Conservation (phyloP, 768 basidiomycete species). For the Psilocybe cubensis region DNA sequence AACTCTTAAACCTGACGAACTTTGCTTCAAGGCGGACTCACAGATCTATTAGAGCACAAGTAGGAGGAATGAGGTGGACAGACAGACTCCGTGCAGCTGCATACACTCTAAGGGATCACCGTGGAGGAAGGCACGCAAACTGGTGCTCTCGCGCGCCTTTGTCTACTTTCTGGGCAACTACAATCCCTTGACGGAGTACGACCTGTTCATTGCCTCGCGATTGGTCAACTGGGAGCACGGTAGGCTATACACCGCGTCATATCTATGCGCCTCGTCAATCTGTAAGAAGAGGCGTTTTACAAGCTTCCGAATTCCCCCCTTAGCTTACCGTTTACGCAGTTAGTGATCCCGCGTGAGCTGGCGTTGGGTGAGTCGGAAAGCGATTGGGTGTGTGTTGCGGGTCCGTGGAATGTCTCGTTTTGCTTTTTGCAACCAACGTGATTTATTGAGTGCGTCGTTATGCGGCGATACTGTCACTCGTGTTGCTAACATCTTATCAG, state of each 20-base stretch:
- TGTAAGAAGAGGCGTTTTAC: slow-evolving; percentile 34
- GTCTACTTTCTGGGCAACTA: slow-evolving; percentile 71
- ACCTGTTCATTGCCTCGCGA: slow-evolving; percentile 55
- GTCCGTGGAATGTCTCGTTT: slow-evolving; percentile 65
- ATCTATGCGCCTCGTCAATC: slow-evolving; percentile 52
- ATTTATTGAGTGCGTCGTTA: slow-evolving; percentile 56
- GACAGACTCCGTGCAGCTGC: slow-evolving; percentile 54
- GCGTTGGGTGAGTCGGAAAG: slow-evolving; percentile 36
- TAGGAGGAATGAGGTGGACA: slow-evolving; percentile 34
- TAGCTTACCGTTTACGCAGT: slow-evolving; percentile 59
- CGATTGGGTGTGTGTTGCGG: slow-evolving; percentile 66
- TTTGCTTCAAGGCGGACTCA: slow-evolving; percentile 45
- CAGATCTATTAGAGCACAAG: slow-evolving; percentile 37
- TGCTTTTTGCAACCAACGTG: slow-evolving; percentile 72
- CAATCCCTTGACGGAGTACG: slow-evolving; percentile 49
- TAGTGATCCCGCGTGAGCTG: slow-evolving; percentile 42
- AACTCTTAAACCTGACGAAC: slow-evolving; percentile 46
- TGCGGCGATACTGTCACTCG: slow-evolving; percentile 7
- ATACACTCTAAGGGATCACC: slow-evolving; percentile 61
- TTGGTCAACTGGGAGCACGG: slow-evolving; percentile 63
- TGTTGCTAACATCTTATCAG: slow-evolving; percentile 29
- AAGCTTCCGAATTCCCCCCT: slow-evolving; percentile 46
- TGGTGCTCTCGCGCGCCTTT: slow-evolving; percentile 49
- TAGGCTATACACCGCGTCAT: slow-evolving; percentile 58
- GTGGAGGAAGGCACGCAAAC: slow-evolving; percentile 36